phyloP scores from a whole-genome alignment of 495 filamentous ascomycete genomes.

The Aspergillus leporis region DNA sequence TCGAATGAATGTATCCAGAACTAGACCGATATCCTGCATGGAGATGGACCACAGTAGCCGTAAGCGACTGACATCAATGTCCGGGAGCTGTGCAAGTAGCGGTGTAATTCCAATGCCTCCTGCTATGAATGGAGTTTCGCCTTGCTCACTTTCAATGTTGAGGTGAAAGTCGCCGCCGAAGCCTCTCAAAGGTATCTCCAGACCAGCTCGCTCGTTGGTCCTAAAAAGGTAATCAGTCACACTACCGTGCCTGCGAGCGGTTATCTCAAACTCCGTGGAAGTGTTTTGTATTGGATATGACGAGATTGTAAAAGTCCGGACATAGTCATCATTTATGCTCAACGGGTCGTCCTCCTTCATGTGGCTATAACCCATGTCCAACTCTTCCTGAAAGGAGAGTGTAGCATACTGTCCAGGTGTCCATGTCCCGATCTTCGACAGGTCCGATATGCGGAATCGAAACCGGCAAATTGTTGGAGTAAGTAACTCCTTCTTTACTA shows the following conservation, averaged over 20 bases:
- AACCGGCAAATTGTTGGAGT: slow-evolving; percentile 65
- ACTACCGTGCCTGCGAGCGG: slow-evolving; percentile 62
- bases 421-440: slow-evolving; percentile 49
- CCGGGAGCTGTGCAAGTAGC: slow-evolving; percentile 61
- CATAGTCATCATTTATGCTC: slow-evolving; percentile 78
- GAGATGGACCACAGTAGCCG: slow-evolving; percentile 67
- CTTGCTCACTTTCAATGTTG: slow-evolving; percentile 36
- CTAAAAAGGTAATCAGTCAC: slow-evolving; percentile 66
- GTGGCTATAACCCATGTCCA: slow-evolving; percentile 72
- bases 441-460: slow-evolving; percentile 56
- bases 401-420: slow-evolving; percentile 73
- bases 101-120: slow-evolving; percentile 84
- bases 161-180: slow-evolving; percentile 70
- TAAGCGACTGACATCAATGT: slow-evolving; percentile 45
- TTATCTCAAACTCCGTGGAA: slow-evolving; percentile 65
- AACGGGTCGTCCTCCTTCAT: slow-evolving; percentile 78
- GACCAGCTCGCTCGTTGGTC: slow-evolving; percentile 47
- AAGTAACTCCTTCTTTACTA: slow-evolving; percentile 55
- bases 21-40: slow-evolving; percentile 60
- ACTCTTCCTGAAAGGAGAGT: slow-evolving; percentile 63
- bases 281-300: slow-evolving; percentile 47
- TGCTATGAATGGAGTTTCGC: slow-evolving; percentile 56
- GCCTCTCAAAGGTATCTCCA: slow-evolving; percentile 68
- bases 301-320: slow-evolving; percentile 78
- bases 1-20: slow-evolving; percentile 56